Evolutionary conservation across 2,329 filamentous ascomycete genomes (phyloP), one percentile per base, ranked within the genome.

Genomic region (Calonectria ilicicola): DNA sequence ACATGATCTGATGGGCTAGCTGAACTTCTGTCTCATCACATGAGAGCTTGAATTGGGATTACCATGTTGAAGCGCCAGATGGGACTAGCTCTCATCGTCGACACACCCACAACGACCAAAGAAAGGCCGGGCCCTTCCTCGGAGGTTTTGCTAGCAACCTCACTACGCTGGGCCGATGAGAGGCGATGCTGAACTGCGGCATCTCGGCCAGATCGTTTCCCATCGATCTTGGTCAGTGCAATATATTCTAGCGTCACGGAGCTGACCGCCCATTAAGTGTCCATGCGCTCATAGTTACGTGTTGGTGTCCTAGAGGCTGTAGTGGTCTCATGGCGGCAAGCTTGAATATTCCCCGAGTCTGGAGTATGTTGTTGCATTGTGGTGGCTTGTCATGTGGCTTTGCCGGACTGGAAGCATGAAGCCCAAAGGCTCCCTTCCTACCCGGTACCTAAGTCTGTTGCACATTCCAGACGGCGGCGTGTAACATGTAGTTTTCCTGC

Each of bases 161-260:
- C 12, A 40, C 32, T 60, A 58, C 32, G 21, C 32, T 40, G 53
- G 2, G 8, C 38, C 38, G 14, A 3, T 15, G 21, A 14, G 6
- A 26, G n/a, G 1, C 35, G 21, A 60, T 32, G 35, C 14, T 60
- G 53, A 21, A 21, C 32, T 23, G 32, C 53, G 21, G 53, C 21
- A 60, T 40, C 53, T 27, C 53, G 53, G 53, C 35, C 32, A 27
- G 53, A 40, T 60, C 53, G 53, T 38, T n/a, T 40, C 53, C 17
- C 53, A 60, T 60, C 32, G 53, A 60, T 60, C 53, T 60, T 40
- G 53, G 53, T 40, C 53, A 60, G 53, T 60, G 53, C 53, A 35
- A 60, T 60, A 26, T 26, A 35, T n/a, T 60, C 53, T 35, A n/a
- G 14, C 53, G n/a, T 40, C 53, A 32, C 35, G 53, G 26, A n/a